Evolutionary conservation across 345 rosid species (phyloP).

Genomic region (Hibiscus mutabilis): DNA sequence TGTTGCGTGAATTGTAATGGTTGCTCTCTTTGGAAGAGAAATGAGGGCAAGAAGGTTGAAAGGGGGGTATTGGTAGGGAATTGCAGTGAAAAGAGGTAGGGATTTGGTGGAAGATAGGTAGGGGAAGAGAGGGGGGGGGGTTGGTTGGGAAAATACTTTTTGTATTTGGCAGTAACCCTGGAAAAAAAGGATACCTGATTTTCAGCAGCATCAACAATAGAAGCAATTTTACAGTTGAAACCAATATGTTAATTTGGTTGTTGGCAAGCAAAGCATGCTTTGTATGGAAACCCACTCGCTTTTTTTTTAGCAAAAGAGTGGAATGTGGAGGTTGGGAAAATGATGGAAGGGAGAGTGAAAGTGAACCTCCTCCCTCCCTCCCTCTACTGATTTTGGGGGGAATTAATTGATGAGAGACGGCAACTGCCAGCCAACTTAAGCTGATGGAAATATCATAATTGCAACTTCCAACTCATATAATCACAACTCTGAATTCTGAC

Average conservation of each 20-base stretch:
- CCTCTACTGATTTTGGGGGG: not conserved
- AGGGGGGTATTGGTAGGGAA: not conserved
- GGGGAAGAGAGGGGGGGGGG: no score
- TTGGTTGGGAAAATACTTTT: constrained; percentile 29
- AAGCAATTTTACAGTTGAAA: not conserved
- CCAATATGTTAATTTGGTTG: not conserved
- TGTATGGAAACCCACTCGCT: not conserved
- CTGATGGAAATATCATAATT: not conserved
- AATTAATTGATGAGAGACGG: not conserved
- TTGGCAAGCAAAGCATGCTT: no score
- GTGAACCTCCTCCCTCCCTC: not conserved
- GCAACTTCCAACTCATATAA: no score
- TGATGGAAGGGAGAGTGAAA: not conserved
- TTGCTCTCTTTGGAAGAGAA: not conserved
- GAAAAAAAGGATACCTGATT: constrained; percentile 20
- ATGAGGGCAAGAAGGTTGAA: not conserved
- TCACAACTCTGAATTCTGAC: no score
- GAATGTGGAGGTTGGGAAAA: not conserved
- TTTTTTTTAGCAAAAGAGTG: not conserved
- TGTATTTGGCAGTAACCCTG: constrained; percentile 30
- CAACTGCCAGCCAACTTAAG: not conserved
- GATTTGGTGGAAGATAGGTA: constrained; percentile 10
- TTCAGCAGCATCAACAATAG: constrained; percentile 14
- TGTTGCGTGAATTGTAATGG: constrained; percentile 9
- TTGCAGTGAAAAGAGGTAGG: constrained; percentile 9